Evolutionary conservation across 1,139 yeast species (phyloP).

Genomic region (Eremothecium gossypii): DNA sequence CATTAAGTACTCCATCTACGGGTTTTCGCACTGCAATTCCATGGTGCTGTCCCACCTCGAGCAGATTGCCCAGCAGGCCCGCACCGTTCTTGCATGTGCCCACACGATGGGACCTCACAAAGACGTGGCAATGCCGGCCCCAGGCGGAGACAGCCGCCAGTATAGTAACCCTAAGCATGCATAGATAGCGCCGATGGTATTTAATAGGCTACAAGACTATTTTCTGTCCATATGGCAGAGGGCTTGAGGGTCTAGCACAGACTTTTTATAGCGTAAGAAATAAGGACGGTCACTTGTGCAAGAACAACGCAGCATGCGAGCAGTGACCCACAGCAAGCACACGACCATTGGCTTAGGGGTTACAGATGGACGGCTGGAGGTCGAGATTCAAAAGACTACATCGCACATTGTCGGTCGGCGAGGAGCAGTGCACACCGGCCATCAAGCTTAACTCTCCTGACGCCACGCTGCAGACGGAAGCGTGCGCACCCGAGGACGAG

Average conservation of each 20-base stretch:
- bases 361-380: conserved; percentile 1
- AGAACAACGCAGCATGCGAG: background rate
- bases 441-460: too few species aligned
- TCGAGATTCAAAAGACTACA: conserved; percentile 2
- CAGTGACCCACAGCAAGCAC: background rate
- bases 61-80: conserved; percentile 73
- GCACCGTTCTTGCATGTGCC: conserved; percentile 60
- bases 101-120: conserved; percentile 26
- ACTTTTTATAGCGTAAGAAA: too few species aligned
- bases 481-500: conserved; percentile 6
- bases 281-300: too few species aligned
- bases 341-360: background rate
- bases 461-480: too few species aligned
- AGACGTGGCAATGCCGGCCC: too few species aligned
- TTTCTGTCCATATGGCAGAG: too few species aligned
- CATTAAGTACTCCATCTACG: conserved; percentile 72
- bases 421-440: too few species aligned
- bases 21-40: conserved; percentile 69
- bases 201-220: too few species aligned
- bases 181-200: too few species aligned
- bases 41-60: conserved; percentile 60
- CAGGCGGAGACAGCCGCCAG: too few species aligned
- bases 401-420: background rate
- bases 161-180: too few species aligned
- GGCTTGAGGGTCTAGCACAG: too few species aligned